These are phyloP conservation scores for Saitozyma sp. DNA, from an alignment of 768 basidiomycete genomes.

Conservation along the genomic window DNA sequence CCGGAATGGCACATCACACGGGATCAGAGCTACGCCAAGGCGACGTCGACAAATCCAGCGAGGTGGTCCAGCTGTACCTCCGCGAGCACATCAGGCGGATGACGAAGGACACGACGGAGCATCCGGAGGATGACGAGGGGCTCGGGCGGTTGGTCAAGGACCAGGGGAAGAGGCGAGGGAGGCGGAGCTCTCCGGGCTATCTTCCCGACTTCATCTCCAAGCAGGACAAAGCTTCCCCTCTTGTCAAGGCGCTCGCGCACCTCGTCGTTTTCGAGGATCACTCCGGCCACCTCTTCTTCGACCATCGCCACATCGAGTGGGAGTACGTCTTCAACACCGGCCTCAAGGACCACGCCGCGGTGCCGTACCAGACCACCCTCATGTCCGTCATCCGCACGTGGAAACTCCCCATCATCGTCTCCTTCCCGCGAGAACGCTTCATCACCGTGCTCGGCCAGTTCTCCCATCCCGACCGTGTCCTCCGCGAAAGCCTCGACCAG, in stretches of 20 bases:
- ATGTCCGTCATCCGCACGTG: constrained; percentile 60
- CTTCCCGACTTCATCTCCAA: constrained; percentile 60
- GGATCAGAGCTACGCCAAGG: no score
- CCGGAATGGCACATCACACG: no score
- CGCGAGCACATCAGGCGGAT: no score
- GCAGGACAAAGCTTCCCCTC: constrained; percentile 61
- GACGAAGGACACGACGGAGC: no score
- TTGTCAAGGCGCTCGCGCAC: constrained; percentile 75
- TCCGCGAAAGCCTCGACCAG: no score
- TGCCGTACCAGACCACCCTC: constrained; percentile 80
- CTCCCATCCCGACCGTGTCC: no score
- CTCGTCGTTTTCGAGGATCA: constrained; percentile 65
- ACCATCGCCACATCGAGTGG: constrained; percentile 69
- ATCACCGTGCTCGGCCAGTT: no score
- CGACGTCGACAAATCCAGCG: no score
- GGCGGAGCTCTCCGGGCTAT: constrained; percentile 51
- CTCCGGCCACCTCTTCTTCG: constrained; percentile 71
- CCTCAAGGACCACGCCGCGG: constrained; percentile 81
- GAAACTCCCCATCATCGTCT: neutral
- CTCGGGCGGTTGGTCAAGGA: no score
- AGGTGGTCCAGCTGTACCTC: no score
- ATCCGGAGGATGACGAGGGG: no score
- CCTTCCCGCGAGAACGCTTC: no score
- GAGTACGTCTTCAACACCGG: constrained; percentile 73
- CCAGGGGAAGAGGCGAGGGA: constrained; percentile 55